Conservation (phyloP, 768 basidiomycete genomes). For the Kondoa subrosea region DNA sequence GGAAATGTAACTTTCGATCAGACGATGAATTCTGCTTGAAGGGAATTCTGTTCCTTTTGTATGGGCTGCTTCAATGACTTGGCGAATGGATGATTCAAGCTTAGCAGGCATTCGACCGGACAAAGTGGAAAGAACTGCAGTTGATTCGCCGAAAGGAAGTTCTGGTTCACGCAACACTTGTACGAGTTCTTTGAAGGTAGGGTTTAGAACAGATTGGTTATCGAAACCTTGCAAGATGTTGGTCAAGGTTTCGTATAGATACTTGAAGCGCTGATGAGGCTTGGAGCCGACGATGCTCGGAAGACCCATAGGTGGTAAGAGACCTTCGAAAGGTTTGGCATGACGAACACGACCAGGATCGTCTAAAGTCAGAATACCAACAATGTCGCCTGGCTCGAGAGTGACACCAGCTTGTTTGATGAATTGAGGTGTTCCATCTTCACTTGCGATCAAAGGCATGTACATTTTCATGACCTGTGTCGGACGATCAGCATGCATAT, state of each 20-base stretch:
- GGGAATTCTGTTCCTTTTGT: slow-evolving; percentile 71
- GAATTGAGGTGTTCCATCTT: slow-evolving; percentile 83
- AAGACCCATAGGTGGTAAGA: slow-evolving; percentile 68
- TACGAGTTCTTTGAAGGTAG: slow-evolving; percentile 72
- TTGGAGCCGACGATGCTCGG: slow-evolving; percentile 76
- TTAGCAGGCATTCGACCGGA: slow-evolving; percentile 85
- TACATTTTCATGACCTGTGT: slow-evolving; percentile 95
- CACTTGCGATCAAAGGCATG: slow-evolving; percentile 87
- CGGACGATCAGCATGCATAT: slow-evolving; percentile 10
- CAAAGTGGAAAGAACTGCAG: slow-evolving; percentile 64
- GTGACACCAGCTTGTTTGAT: slow-evolving; percentile 97
- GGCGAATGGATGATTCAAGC: slow-evolving; percentile 69
- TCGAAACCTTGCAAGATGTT: slow-evolving; percentile 95
- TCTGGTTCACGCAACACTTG: slow-evolving; percentile 64
- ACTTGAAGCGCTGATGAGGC: slow-evolving; percentile 65
- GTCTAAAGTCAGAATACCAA: slow-evolving; percentile 89
- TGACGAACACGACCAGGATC: slow-evolving; percentile 93
- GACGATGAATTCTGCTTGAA: slow-evolving; percentile 62
- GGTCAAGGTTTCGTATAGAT: slow-evolving; percentile 56
- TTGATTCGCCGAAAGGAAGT: slow-evolving; percentile 72
- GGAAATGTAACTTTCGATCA: slow-evolving; percentile 67
- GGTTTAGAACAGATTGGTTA: slow-evolving; percentile 75
- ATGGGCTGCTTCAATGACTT: slow-evolving; percentile 58
- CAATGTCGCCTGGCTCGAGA: slow-evolving; percentile 87
- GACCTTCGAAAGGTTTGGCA: slow-evolving; percentile 93